These are phyloP conservation scores for Lactifluus echinatus DNA, from an alignment of 768 basidiomycete genomes.

Conservation along the genomic window DNA sequence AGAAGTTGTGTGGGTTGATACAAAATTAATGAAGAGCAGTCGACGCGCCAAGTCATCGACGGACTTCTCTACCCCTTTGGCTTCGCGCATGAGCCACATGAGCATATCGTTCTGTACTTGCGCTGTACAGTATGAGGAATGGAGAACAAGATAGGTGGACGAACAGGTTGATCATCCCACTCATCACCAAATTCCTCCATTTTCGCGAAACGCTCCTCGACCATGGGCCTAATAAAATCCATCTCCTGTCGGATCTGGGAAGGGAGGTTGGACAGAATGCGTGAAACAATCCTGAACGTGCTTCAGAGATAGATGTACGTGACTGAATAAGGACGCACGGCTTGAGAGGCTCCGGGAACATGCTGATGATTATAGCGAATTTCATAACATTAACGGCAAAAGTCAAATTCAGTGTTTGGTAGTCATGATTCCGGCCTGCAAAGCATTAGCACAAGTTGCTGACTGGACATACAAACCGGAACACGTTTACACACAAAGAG, in stretches of 20 bases:
- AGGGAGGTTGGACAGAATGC: background rate
- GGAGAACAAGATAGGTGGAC: no score
- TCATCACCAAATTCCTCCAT: no score
- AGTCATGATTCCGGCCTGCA: slow-evolving; percentile 36
- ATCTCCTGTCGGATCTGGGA: background rate
- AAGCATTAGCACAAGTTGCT: background rate
- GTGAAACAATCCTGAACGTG: background rate
- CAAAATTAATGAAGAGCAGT: no score
- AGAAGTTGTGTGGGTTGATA: no score
- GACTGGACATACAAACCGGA: background rate
- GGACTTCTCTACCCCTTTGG: no score
- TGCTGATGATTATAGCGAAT: slow-evolving; percentile 27
- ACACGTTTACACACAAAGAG: slow-evolving; percentile 27
- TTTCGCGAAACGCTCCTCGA: background rate
- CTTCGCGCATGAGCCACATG: no score
- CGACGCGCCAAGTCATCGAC: no score
- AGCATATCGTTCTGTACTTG: no score
- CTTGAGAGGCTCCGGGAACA: slow-evolving; percentile 35
- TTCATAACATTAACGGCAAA: slow-evolving; percentile 32
- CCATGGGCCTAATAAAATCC: background rate
- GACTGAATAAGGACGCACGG: slow-evolving; percentile 28
- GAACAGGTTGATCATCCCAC: no score
- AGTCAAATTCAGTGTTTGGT: slow-evolving; percentile 29
- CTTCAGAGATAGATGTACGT: background rate
- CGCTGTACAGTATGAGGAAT: no score